Evolutionary conservation across 208 protist genomes (phyloP).

Genomic region (Crithidia bombi): DNA sequence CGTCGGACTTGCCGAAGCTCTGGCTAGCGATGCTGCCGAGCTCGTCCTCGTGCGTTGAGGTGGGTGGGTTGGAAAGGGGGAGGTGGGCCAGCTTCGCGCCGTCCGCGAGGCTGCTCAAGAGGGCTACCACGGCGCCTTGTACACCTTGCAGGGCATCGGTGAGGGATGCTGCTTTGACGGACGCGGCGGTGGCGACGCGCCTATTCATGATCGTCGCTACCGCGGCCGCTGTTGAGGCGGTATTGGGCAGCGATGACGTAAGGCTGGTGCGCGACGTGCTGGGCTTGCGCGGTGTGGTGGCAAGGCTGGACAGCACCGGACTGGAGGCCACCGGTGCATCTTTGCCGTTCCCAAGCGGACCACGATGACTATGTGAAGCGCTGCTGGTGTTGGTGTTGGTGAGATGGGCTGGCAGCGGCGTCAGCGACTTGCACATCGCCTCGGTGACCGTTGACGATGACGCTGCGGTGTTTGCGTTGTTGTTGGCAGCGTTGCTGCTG

Average conservation of each 20-base stretch:
- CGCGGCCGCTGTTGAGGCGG: neutral
- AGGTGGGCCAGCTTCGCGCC: slow-evolving; percentile 31
- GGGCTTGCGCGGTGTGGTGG: slow-evolving; percentile 26
- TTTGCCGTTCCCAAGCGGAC: slow-evolving; percentile 16
- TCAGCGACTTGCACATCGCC: slow-evolving; percentile 8
- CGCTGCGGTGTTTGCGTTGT: neutral
- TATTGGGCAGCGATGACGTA: slow-evolving; percentile 24
- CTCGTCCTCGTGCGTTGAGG: slow-evolving; percentile 8
- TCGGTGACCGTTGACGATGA: slow-evolving; percentile 7
- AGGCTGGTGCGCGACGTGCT: slow-evolving; percentile 23
- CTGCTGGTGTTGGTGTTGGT: slow-evolving; percentile 6
- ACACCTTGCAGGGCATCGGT: slow-evolving; percentile 39
- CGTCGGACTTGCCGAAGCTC: slow-evolving; percentile 3
- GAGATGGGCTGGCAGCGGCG: slow-evolving; percentile 4
- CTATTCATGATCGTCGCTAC: slow-evolving; percentile 12
- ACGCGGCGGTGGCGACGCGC: slow-evolving; percentile 15
- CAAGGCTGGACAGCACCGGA: slow-evolving; percentile 19
- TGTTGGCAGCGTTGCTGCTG: neutral
- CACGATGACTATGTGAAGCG: slow-evolving; percentile 18
- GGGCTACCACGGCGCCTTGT: slow-evolving; percentile 41
- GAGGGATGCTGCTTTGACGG: slow-evolving; percentile 37
- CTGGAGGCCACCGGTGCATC: neutral
- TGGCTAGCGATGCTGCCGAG: slow-evolving; percentile 3
- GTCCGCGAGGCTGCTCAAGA: slow-evolving; percentile 47
- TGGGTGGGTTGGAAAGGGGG: neutral